A percentile compares a stretch with the other conserved stretches of the same genome.
phyloP scores from a whole-genome alignment of 2,329 filamentous ascomycete species.

The Colletotrichum scovillei region DNA sequence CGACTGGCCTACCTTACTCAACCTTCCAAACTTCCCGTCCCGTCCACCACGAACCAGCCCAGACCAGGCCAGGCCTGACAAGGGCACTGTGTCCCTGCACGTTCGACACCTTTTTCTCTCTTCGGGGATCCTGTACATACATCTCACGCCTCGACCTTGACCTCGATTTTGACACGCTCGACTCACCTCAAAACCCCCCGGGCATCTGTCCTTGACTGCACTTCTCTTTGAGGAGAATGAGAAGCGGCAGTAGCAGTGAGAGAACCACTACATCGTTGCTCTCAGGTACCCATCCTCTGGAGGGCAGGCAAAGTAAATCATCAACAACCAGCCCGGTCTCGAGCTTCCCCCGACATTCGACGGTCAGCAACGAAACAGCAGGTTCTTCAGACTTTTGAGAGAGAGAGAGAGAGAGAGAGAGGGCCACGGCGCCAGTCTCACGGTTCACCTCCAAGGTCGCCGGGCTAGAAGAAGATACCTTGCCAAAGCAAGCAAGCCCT shows the following conservation, averaged over 20 bases:
- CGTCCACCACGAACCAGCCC: conserved; percentile 33
- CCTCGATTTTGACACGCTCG: not conserved
- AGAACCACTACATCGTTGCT: not conserved
- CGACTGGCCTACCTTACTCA: conserved; percentile 25
- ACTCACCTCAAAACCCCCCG: not conserved
- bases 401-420: too few relatives aligned
- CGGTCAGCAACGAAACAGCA: not conserved
- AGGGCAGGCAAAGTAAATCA: not conserved
- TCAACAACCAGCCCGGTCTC: not conserved
- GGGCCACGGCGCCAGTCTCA: conserved; percentile 2
- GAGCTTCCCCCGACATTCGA: not conserved
- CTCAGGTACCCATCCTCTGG: not conserved
- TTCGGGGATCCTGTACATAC: conserved; percentile 14
- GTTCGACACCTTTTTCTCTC: conserved; percentile 2
- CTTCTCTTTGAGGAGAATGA: not conserved
- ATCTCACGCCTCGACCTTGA: conserved; percentile 5
- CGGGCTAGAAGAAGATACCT: not conserved
- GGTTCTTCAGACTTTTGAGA: not conserved
- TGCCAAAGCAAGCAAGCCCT: too few relatives aligned
- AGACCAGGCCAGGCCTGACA: conserved; percentile 25
- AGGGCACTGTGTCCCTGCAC: conserved; percentile 33
- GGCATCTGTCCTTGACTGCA: not conserved
- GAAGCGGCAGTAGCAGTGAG: not conserved
- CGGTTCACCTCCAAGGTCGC: conserved; percentile 8
- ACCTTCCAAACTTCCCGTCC: conserved; percentile 36